Evolutionary conservation across 2,329 filamentous ascomycete genomes (phyloP), one percentile per base, ranked within the genome.

Genomic region (Aureobasidium sp.): DNA sequence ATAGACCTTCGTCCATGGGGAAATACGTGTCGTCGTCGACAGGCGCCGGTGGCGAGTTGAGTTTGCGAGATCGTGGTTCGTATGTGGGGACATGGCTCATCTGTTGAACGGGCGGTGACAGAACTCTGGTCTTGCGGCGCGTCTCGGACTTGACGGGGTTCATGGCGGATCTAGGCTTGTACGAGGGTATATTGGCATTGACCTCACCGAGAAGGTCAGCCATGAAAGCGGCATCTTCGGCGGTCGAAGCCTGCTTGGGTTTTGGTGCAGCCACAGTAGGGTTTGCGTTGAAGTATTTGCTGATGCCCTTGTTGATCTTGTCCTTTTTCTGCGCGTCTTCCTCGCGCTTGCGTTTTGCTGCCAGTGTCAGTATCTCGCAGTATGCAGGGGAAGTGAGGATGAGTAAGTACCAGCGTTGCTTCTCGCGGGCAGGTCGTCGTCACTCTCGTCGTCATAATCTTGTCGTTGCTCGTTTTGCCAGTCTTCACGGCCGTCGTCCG

Each of bases 401-500:
- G 8, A 20, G 17, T 22, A 45, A 66, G 73, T 53, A 82, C 80
- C 83, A 65, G 83, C 81, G 72, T 87, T 87, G 63, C 84, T 79
- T 66, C 80, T 80, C 34, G 77, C 74, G 14, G 83, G 83, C 49
- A 74, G 72, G 39, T 90, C 84, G 39, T 87, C 87, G 45, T 95
- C 90, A 65, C 86, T 92, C 64, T 94, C 91, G 39, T 87, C 89
- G 65, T 87, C 83, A 73, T 88, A 84, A 66, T 82, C 80, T 72
- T 84, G 78, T 64, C 81, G 81, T 67, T 81, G 79, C 66, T 87
- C 82, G 68, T 88, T 84, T 75, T 93, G 87, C 92, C 93, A 93
- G 69, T 97, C 94, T 76, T 96, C 92, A 61, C 94, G 87, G 64
- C 94, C 94, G 72, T 97, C 94, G 73, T 97, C 93, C 67, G 91